Conservation (phyloP, 768 basidiomycete genomes). For the Galerina marginata region DNA sequence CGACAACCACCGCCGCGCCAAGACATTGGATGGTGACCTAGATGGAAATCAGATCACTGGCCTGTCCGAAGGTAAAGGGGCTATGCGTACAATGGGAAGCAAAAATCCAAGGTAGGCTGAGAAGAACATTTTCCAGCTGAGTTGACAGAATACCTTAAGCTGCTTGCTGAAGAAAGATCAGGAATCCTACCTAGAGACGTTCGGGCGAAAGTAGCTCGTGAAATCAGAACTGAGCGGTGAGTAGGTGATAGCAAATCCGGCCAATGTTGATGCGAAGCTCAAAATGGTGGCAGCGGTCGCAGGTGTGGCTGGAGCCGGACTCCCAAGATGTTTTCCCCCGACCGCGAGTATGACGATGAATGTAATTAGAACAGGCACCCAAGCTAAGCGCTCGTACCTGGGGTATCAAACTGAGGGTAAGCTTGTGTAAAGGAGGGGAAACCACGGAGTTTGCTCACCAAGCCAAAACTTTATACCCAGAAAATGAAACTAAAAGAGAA, state of each 20-base stretch:
- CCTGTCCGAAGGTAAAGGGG: neutral
- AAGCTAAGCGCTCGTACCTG: constrained; percentile 73
- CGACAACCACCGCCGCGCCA: constrained; percentile 72
- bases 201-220: constrained; percentile 68
- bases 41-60: neutral
- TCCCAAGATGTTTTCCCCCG: constrained; percentile 71
- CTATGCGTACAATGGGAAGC: constrained; percentile 53
- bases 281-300: constrained; percentile 61
- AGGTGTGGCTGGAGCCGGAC: constrained; percentile 52
- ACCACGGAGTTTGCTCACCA: constrained; percentile 36
- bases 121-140: constrained; percentile 65
- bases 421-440: neutral
- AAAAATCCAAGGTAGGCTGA: constrained; percentile 75
- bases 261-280: constrained; percentile 70
- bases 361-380: constrained; percentile 80
- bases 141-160: neutral
- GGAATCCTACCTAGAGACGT: constrained; percentile 55
- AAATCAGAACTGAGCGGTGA: constrained; percentile 72
- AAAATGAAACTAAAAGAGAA: constrained; percentile 69
- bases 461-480: constrained; percentile 55
- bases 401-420: neutral
- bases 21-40: constrained; percentile 49
- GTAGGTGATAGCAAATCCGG: constrained; percentile 75
- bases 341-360: constrained; percentile 75
- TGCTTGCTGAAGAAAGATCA: neutral